Conservation (phyloP, 176 grass and related monocot genomes). For the Themeda triandra region DNA sequence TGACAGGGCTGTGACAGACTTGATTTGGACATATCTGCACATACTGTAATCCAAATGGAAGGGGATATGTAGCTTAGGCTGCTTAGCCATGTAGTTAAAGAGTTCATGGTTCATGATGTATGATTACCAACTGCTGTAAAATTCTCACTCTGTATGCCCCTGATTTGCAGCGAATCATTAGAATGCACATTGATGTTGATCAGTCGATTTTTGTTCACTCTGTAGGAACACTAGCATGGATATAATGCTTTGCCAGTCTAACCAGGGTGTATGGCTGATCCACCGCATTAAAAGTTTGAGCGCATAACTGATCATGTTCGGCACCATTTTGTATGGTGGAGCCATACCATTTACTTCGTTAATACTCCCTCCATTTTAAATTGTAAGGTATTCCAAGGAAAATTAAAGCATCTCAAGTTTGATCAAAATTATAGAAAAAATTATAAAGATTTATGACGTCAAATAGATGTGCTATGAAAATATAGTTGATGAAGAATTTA, state of each 20-base stretch:
- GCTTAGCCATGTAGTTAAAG: slow-evolving; percentile 38
- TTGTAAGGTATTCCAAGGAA: no score
- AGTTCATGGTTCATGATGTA: slow-evolving; percentile 29
- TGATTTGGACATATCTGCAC: slow-evolving; percentile 46
- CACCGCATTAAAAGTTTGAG: neutral
- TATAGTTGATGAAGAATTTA: no score
- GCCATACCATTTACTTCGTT: no score
- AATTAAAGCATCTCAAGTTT: no score
- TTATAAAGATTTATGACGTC: no score
- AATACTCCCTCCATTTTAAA: no score
- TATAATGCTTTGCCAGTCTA: neutral
- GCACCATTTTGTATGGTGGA: neutral
- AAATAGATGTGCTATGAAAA: no score
- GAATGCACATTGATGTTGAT: slow-evolving; percentile 15
- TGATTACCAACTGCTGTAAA: slow-evolving; percentile 29
- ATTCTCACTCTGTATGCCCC: slow-evolving; percentile 6
- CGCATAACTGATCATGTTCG: neutral
- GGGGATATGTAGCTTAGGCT: slow-evolving; percentile 49
- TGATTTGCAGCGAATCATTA: slow-evolving; percentile 21
- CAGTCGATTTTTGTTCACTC: slow-evolving; percentile 5
- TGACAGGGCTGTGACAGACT: slow-evolving; percentile 29
- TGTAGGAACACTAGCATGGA: neutral
- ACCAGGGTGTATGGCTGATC: neutral
- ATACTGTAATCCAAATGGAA: slow-evolving; percentile 40
- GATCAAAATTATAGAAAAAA: no score